Evolutionary conservation across 148 eudicot genomes (phyloP), one percentile per base, ranked within the genome.

Genomic region (Arctostaphylos glauca): DNA sequence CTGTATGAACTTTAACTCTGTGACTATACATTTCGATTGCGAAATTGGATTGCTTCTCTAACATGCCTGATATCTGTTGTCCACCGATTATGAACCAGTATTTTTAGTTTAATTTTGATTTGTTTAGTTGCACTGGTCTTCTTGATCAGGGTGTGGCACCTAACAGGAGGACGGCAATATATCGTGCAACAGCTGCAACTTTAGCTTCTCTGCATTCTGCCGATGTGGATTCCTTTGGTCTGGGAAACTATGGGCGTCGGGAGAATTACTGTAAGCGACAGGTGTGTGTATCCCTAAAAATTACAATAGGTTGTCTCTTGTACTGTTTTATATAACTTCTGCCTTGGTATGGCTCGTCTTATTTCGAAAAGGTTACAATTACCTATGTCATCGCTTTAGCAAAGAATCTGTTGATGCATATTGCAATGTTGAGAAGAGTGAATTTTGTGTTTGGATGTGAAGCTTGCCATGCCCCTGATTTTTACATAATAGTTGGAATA

Each of bases 251-350:
- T 88, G 99, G 99, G 80, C 95, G 89, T 72, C 94, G 89, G 31
- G 90, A 90, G 19, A 89, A 91, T 81, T 96, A 96, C 83, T 96
- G 98, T 85, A 93, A 91, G 87, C 91, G 99, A 18, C 99, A 96
- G 98, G 99, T 91, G 44, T n/a, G n/a, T 70, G 1, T 1, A 16
- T 47, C 23, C 55, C 59, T 6, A 10, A 13, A 73, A 48, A 43
- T 73, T 8, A 58, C 41, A 25, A 48, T 43, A 6, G 47, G 3
- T 41, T 43, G 53, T 74, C 70, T 9, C 49, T 64, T 75, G 31
- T 70, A 41, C 41, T 43, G 15, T 44, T 70, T 15, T 68, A 16
- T 38, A 50, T 7, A 52, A 55, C 60, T 0, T 53, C 43, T 38
- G 50, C 62, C 12, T 53, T 41, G 76, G 47, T 64, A 68, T n/a